phyloP scores from a whole-genome alignment of 1,139 yeast species.

The Diutina sp. region DNA sequence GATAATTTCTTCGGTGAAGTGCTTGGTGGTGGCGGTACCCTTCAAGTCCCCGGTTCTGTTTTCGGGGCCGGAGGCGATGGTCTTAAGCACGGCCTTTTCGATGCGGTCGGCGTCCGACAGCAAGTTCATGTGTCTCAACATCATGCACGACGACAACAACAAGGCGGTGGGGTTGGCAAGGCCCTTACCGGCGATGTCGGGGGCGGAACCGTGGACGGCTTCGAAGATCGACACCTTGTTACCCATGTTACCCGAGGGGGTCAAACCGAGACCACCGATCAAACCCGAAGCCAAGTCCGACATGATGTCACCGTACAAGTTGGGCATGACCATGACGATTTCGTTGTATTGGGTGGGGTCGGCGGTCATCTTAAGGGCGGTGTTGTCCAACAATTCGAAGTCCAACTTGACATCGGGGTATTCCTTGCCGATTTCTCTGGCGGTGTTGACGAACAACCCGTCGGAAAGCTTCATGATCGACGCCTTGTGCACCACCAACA shows the following conservation, averaged over 20 bases:
- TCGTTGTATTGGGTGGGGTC: conserved; percentile 72
- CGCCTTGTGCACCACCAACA: conserved; percentile 94
- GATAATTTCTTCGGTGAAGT: conserved; percentile 67
- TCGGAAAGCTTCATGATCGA: conserved; percentile 96
- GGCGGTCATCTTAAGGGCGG: conserved; percentile 80
- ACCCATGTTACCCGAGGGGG: conserved; percentile 99
- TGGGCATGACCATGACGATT: conserved; percentile 97
- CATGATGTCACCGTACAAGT: conserved; percentile 97
- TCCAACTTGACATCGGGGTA: conserved; percentile 81
- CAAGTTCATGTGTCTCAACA: conserved; percentile 97
- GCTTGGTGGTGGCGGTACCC: conserved; percentile 81
- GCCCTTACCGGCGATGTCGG: conserved; percentile 96
- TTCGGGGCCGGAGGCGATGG: conserved; percentile 91
- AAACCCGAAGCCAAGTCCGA: conserved; percentile 95
- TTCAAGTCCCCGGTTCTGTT: conserved; percentile 91
- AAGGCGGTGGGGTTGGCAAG: conserved; percentile 98
- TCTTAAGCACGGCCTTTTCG: conserved; percentile 78
- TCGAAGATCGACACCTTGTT: conserved; percentile 94
- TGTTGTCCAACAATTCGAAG: conserved; percentile 88
- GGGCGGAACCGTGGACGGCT: conserved; percentile 99
- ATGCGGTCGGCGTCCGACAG: conserved; percentile 68
- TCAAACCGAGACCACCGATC: conserved; percentile 96
- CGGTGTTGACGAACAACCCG: conserved; percentile 89
- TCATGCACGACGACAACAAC: conserved; percentile 91
- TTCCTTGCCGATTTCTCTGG: conserved; percentile 78